phyloP scores from a whole-genome alignment of 306 rosid species.

The Nissolia schottii region DNA sequence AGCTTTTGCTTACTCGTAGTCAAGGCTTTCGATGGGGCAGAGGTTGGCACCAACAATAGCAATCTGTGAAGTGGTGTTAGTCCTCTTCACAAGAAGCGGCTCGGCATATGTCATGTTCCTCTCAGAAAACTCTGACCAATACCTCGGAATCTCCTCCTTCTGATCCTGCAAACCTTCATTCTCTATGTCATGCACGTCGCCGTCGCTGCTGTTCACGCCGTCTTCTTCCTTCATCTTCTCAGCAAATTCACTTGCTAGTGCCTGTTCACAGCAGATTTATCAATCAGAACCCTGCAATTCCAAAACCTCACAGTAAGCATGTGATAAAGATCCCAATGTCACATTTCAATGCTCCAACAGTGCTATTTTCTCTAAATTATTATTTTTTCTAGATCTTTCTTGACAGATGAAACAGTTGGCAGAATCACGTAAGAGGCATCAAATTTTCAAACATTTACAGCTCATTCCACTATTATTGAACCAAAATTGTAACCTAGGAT shows the following conservation, averaged over 20 bases:
- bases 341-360: neutral
- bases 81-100: slow-evolving; percentile 55
- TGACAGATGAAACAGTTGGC: neutral
- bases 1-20: slow-evolving; percentile 60
- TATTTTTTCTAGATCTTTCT: neutral
- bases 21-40: slow-evolving; percentile 90
- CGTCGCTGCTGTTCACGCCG: slow-evolving; percentile 3
- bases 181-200: slow-evolving; percentile 36
- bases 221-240: slow-evolving; percentile 33
- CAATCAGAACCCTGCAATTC: slow-evolving; percentile 13
- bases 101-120: slow-evolving; percentile 22
- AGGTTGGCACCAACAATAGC: slow-evolving; percentile 86
- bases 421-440: neutral
- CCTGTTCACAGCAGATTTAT: neutral
- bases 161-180: slow-evolving; percentile 33
- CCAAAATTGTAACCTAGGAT: neutral
- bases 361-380: neutral
- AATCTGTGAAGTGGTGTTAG: slow-evolving; percentile 78
- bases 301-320: slow-evolving; percentile 10
- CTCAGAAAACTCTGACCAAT: slow-evolving; percentile 37
- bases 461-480: neutral
- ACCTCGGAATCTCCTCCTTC: slow-evolving; percentile 27
- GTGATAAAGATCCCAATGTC: neutral
- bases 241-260: neutral
- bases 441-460: neutral